phyloP scores from a whole-genome alignment of 1,284 basidiomycete genomes.

The Austropuccinia psidii region DNA sequence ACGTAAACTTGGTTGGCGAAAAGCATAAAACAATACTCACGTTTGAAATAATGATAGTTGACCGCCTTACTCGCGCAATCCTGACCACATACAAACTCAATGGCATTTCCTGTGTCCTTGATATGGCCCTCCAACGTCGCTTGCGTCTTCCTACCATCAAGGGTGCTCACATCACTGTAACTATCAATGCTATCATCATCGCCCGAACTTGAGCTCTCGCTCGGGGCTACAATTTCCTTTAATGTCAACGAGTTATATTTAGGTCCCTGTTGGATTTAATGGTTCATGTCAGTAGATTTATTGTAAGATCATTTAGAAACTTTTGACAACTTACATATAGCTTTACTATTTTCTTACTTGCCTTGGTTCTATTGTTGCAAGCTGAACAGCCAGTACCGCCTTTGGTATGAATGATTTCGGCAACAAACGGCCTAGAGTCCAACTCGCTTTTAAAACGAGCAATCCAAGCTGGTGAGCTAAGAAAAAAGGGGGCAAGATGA shows the following conservation, averaged over 20 bases:
- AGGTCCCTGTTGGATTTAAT: not conserved
- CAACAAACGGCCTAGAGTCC: not conserved
- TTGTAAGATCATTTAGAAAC: not conserved
- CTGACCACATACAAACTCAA: slow-evolving; percentile 7
- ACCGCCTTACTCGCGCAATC: slow-evolving; percentile 13
- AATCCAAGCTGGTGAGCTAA: slow-evolving; percentile 25
- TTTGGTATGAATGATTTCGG: not conserved
- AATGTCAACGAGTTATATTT: not conserved
- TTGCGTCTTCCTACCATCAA: not conserved
- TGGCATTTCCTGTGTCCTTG: not conserved
- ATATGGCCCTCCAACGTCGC: not conserved
- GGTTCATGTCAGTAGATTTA: not conserved
- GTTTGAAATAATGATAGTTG: slow-evolving; percentile 31
- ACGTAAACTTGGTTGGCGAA: not conserved
- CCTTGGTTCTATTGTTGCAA: slow-evolving; percentile 21
- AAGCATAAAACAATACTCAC: not conserved
- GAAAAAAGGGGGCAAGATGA: not conserved
- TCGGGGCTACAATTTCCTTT: not conserved
- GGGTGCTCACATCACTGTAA: not conserved
- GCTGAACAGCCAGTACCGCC: slow-evolving; percentile 8
- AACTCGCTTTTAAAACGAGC: slow-evolving; percentile 4
- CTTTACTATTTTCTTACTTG: not conserved
- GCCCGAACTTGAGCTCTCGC: not conserved
- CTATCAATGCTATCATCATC: not conserved
- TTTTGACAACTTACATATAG: not conserved